Evolutionary conservation across 2,329 filamentous ascomycete genomes (phyloP), one percentile per base, ranked within the genome.

Genomic region (Talaromyces sp.): DNA sequence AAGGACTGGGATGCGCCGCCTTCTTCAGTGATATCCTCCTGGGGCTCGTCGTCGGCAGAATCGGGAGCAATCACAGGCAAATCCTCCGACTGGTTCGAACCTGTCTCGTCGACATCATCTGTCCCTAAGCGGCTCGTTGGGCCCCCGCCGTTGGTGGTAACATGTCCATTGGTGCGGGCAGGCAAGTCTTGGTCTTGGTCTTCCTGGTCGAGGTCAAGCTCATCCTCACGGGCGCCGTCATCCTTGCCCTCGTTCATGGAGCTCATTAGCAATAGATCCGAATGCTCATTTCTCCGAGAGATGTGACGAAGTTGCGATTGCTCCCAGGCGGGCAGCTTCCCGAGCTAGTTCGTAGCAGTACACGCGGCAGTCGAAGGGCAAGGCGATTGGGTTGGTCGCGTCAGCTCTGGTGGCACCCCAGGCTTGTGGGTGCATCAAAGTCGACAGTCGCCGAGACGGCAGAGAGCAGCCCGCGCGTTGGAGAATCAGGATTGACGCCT

Each of bases 181-280:
- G 63, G 33, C 65, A 68, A 61, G 70, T 75, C 67, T 61, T 13
- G 25, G 13, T 53, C 25, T 65, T 27, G 25, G 49, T 53, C 49
- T 65, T 78, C 73, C 63, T 77, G 74, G 58, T 75, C 78, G 66
- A 76, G 70, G 69, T 76, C 76, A 67, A 77, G 77, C 73, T 82
- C 77, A 71, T 83, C 80, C 72, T 86, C 81, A 74, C 79, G 79
- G 78, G 79, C 84, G 79, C 84, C 84, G 76, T 82, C 82, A 74
- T 85, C 81, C 76, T 78, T 84, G 80, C 83, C 84, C 80, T 81
- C 81, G 76, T 81, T 82, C 81, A 81, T 84, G 80, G 84, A 86
- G 85, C 85, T 89, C 88, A 90, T 90, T 80, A 80, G 83, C 81
- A 75, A 55, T 19, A 56, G 44, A 57, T 19, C 55, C 54, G 57